A percentile compares a stretch with the other conserved stretches of the same genome.
Evolutionary conservation across 2,329 filamentous ascomycete genomes (phyloP).

Genomic region (Diaporthe velutina): DNA sequence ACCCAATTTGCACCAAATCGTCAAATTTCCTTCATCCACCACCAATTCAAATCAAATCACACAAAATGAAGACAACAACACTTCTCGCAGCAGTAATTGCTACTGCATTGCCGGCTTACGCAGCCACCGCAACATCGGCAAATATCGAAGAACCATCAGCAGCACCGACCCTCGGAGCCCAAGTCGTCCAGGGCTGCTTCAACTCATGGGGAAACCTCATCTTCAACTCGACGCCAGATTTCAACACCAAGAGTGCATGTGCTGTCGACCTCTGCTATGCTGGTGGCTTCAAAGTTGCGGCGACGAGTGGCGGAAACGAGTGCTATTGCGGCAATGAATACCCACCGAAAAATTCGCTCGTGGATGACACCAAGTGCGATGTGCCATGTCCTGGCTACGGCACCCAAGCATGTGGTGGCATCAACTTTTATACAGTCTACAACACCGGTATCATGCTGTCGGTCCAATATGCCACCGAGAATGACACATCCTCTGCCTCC

Average conservation of each 20-base stretch:
- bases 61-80: conserved; percentile 39
- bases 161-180: conserved; percentile 52
- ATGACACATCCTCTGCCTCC: conserved; percentile 49
- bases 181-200: conserved; percentile 66
- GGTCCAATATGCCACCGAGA: conserved; percentile 50
- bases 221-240: conserved; percentile 44
- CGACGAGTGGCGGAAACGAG: conserved; percentile 68
- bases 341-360: conserved; percentile 68
- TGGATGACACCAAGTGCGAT: conserved; percentile 72
- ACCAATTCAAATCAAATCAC: neutral
- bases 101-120: conserved; percentile 27
- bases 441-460: conserved; percentile 62
- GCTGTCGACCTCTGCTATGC: conserved; percentile 53
- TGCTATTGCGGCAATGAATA: conserved; percentile 82
- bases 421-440: conserved; percentile 60
- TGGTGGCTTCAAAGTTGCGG: conserved; percentile 69
- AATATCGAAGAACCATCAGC: conserved; percentile 53
- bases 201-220: conserved; percentile 56
- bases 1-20: neutral
- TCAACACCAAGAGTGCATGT: conserved; percentile 60
- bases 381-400: conserved; percentile 74
- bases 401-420: conserved; percentile 74
- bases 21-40: neutral
- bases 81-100: conserved; percentile 32
- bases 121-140: conserved; percentile 36